phyloP scores from a whole-genome alignment of 2,329 filamentous ascomycete species.

The Sporothrix schenckii region DNA sequence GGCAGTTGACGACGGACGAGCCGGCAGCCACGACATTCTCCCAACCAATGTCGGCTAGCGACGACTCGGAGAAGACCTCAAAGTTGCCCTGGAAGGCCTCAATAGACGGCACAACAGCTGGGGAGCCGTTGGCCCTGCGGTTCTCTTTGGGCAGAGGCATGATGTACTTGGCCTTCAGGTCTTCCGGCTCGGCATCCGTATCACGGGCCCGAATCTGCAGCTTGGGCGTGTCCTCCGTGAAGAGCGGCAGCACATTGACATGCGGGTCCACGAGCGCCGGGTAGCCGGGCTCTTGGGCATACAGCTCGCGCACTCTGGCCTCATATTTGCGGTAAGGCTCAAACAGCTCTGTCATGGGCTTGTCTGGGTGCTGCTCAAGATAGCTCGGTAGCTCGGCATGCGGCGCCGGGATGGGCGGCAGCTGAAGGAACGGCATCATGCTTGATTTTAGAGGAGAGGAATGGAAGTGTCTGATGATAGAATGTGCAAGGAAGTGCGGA shows the following conservation, averaged over 20 bases:
- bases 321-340: conserved; percentile 70
- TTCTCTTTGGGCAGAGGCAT: conserved; percentile 66
- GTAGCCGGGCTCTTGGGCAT: conserved; percentile 68
- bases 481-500: not conserved
- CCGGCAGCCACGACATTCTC: conserved; percentile 79
- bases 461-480: not conserved
- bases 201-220: conserved; percentile 67
- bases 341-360: conserved; percentile 60
- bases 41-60: conserved; percentile 77
- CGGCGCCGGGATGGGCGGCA: conserved; percentile 53
- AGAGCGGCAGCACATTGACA: conserved; percentile 69
- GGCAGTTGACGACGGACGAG: conserved; percentile 76
- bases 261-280: conserved; percentile 58
- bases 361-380: conserved; percentile 57
- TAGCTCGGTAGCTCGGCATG: conserved; percentile 54
- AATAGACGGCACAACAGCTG: conserved; percentile 68
- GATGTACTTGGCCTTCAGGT: conserved; percentile 67
- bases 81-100: conserved; percentile 71
- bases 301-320: conserved; percentile 65
- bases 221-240: conserved; percentile 57
- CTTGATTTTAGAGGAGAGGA: not conserved
- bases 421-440: conserved; percentile 38
- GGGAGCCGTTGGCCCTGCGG: conserved; percentile 64
- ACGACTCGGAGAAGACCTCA: conserved; percentile 77
- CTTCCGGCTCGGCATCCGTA: conserved; percentile 58